phyloP scores from a whole-genome alignment of 352 stramenopile genomes.

The Globisporangium uncinulatum region DNA sequence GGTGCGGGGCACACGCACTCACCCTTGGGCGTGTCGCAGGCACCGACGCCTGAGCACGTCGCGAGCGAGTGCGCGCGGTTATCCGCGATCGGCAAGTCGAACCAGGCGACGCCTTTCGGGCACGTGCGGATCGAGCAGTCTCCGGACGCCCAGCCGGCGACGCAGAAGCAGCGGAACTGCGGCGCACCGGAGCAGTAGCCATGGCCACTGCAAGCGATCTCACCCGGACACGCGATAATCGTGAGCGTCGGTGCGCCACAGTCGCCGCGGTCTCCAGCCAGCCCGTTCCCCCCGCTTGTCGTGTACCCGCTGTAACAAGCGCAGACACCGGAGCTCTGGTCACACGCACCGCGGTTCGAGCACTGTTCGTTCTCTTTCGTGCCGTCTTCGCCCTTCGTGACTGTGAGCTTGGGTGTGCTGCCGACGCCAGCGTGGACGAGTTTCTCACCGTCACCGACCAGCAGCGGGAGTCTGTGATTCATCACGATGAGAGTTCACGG shows the following conservation, averaged over 20 bases:
- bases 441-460: conserved; percentile 64
- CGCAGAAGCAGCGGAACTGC: conserved; percentile 69
- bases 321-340: conserved; percentile 77
- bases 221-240: conserved; percentile 51
- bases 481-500: too few species aligned
- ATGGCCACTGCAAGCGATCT: conserved; percentile 62
- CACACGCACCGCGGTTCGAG: conserved; percentile 64
- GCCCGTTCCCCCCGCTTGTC: conserved; percentile 53
- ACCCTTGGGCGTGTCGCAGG: conserved; percentile 56
- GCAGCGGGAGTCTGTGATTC: conserved; percentile 37
- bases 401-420: conserved; percentile 30
- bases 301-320: conserved; percentile 81
- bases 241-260: conserved; percentile 47
- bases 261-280: conserved; percentile 56
- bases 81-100: conserved; percentile 48
- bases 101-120: conserved; percentile 56
- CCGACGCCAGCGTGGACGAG: conserved; percentile 55
- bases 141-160: conserved; percentile 47
- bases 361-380: conserved; percentile 90
- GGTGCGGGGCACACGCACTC: conserved; percentile 54
- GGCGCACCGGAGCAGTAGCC: conserved; percentile 63
- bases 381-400: conserved; percentile 62
- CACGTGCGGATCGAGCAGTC: conserved; percentile 73
- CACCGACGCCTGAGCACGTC: conserved; percentile 60
- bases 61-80: conserved; percentile 49